phyloP scores from a whole-genome alignment of 208 protist genomes.

The Crithidia mellificae region DNA sequence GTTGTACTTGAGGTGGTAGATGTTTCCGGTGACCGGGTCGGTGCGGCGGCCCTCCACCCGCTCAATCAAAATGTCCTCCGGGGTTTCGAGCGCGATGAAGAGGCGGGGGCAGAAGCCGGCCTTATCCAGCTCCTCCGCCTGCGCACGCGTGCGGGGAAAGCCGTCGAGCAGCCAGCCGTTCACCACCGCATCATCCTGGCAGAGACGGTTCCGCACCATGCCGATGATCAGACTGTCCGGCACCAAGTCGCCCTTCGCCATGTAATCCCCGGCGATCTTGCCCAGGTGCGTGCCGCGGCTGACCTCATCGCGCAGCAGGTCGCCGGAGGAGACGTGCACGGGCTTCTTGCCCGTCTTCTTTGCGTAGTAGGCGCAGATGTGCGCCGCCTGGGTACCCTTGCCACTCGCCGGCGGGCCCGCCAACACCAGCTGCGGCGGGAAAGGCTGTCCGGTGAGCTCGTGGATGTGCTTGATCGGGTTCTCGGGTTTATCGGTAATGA shows the following conservation, averaged over 20 bases:
- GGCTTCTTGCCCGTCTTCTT: conserved; percentile 36
- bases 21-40: conserved; percentile 76
- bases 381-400: conserved; percentile 77
- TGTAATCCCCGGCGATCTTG: conserved; percentile 58
- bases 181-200: conserved; percentile 61
- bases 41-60: conserved; percentile 85
- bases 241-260: conserved; percentile 72
- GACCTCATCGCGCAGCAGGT: conserved; percentile 80
- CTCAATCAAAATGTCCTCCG: conserved; percentile 76
- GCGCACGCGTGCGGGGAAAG: conserved; percentile 83
- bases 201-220: conserved; percentile 70
- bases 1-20: conserved; percentile 91
- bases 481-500: conserved; percentile 73
- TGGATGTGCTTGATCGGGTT: conserved; percentile 64
- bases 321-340: conserved; percentile 87
- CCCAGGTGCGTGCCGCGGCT: conserved; percentile 55
- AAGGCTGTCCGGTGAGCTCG: conserved; percentile 44
- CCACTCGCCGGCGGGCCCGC: conserved; percentile 79
- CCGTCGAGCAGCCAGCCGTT: conserved; percentile 93
- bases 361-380: conserved; percentile 59
- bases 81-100: conserved; percentile 73
- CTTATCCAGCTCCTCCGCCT: conserved; percentile 77
- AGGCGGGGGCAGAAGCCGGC: conserved; percentile 64
- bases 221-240: conserved; percentile 73
- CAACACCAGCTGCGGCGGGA: conserved; percentile 77